Evolutionary conservation across 371 early-diverging fungal genomes (phyloP), one percentile per base, ranked within the genome.

Genomic region (Saksenaea oblongispora): DNA sequence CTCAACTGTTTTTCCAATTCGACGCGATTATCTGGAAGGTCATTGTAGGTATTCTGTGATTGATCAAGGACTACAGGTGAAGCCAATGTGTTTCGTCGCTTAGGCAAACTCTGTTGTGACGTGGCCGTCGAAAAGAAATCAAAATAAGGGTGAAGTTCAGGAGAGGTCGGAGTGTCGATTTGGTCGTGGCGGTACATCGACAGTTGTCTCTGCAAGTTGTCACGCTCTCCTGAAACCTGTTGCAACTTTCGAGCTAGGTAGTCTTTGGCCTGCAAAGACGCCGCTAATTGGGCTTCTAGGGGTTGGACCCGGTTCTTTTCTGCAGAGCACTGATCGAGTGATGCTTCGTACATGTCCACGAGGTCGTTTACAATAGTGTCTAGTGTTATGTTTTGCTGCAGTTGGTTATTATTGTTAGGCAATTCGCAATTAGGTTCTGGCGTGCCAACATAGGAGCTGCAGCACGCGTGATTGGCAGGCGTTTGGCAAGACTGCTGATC

Each of bases 221-320:
- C 78, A 61, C 74, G 70, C 58, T 80, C 78, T 57, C 74, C 74
- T 2, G 78, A 70, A 1, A 74, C 69, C 41, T 78, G 81, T 22
- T 78, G 76, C 24, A 79, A 57, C 47, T 79, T 76, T 18, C 69
- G 61, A 1, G 75, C 70, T n/a, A 79, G 51, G 27, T 76, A 79
- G 51, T 76, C 76, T 65, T 79, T 79, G 5, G 76, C 76, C 5
- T 70, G 57, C 56, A 70, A 74, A 5, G 70, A 69, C 11, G 68
- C 62, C 34, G 70, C 76, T 2, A 73, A 67, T 5, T 74, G 61
- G 8, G 54, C 15, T 64, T 76, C 57, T 17, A 79, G 37, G 54
- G 59, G 35, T 51, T 65, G 31, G 14, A 76, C 63, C 9, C 56
- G 36, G 34, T 72, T 59, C 51, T 71, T 44, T 17, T 70, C 64